Base-by-base conservation (phyloP, 1,284 basidiomycete genomes). In the Naganishia sp. region DNA sequence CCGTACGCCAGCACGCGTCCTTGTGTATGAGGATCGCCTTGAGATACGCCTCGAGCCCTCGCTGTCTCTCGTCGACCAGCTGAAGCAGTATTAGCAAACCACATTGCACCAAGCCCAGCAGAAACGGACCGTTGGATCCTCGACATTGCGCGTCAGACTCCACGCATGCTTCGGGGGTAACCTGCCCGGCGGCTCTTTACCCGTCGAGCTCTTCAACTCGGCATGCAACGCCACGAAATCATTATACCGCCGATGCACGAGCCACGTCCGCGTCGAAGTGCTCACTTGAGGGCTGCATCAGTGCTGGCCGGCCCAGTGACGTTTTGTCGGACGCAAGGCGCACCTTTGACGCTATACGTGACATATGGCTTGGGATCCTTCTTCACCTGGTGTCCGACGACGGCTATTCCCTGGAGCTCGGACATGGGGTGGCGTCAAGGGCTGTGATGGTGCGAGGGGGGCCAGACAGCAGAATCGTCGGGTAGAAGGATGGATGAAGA, bases 211-310 rank as follows among this genome's bases (percentile, higher is more conserved):
- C 25, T 84, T 84, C 71, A 97, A 86, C 73, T 92, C 89, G 43
- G 85, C 85, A 78, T 96, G 85, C 25, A 98, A 86, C 69, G 91
- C 87, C 71, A 86, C 86, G 81, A 98, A 97, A 77, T 96, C 93
- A 49, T 91, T 94, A 81, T 96, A 97, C 63, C 94, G 89, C 67
- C 90, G 84, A 85, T 90, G 90, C 82, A 96, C 90, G 51, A 89
- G 86, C 94, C 94, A 97, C 75, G 90, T 88, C 69, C 90, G 87
- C 13, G 74, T 80, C 1, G 78, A 77, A 1, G 79, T 80, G 6
- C 78, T 71, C 46, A 80, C 78, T 79, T 66, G 18, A n/a, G 17
- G 28, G 17, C 39, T 57, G 41, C 1, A 53, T 67, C 7, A 55
- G 54, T 39, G 18, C 7, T 42, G 11, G 11, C 18, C n/a, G n/a